Conservation (phyloP, 148 eudicot genomes). For the Tetragonia tetragonoides region DNA sequence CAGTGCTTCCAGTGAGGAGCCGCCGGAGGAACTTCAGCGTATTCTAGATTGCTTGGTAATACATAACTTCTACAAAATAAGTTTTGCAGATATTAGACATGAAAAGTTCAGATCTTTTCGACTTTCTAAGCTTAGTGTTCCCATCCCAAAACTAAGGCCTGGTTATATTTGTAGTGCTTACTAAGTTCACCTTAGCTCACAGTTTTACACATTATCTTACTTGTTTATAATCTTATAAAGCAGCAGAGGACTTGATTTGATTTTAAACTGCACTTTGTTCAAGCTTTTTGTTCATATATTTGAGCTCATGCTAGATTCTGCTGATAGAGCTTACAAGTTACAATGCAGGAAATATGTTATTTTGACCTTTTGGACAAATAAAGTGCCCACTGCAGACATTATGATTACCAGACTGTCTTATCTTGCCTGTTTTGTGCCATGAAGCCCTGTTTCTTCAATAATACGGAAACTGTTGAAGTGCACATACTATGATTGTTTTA, state of each 20-base stretch:
- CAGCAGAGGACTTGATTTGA: neutral
- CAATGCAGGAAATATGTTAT: neutral
- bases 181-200: neutral
- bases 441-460: neutral
- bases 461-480: neutral
- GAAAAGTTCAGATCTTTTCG: neutral
- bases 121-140: neutral
- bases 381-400: neutral
- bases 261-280: neutral
- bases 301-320: slow-evolving; percentile 4
- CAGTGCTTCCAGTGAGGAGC: slow-evolving; percentile 62
- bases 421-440: neutral
- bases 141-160: neutral
- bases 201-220: neutral
- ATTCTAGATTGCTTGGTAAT: slow-evolving; percentile 86
- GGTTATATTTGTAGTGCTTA: neutral
- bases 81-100: slow-evolving; percentile 3
- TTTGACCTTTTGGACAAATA: neutral
- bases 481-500: neutral
- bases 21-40: slow-evolving; percentile 79
- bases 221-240: slow-evolving; percentile 1
- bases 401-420: neutral
- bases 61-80: slow-evolving; percentile 3
- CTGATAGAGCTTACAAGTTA: neutral
- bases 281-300: neutral